Evolutionary conservation across 441 rosid species (phyloP).

Genomic region (Capsella rubella): DNA sequence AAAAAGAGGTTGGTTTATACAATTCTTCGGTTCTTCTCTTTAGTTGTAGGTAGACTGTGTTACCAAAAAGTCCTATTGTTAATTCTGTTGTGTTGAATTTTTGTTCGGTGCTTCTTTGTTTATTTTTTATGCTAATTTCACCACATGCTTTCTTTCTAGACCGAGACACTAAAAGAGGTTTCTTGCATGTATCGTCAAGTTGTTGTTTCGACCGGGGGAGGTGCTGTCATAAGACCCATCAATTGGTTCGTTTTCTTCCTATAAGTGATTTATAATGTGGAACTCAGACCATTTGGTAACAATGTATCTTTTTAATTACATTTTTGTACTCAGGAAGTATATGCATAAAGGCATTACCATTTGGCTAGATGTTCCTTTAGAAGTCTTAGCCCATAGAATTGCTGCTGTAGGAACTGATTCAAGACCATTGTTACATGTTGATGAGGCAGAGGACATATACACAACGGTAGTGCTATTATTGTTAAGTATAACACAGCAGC

Average conservation of each 20-base stretch:
- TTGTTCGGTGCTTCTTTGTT: not conserved
- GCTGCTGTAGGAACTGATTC: slow-evolving; percentile 88
- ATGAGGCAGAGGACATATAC: slow-evolving; percentile 74
- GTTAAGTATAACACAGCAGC: not conserved
- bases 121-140: slow-evolving; percentile 11
- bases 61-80: not conserved
- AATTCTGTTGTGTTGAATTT: not conserved
- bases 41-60: not conserved
- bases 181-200: slow-evolving; percentile 55
- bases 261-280: not conserved
- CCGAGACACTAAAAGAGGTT: slow-evolving; percentile 63
- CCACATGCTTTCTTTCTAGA: slow-evolving; percentile 50
- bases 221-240: slow-evolving; percentile 72
- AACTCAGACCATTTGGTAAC: slow-evolving; percentile 21
- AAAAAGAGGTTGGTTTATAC: slow-evolving; percentile 67
- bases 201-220: slow-evolving; percentile 97
- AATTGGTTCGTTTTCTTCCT: slow-evolving; percentile 61
- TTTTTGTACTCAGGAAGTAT: slow-evolving; percentile 56
- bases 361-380: slow-evolving; percentile 94
- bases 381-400: slow-evolving; percentile 86
- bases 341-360: slow-evolving; percentile 85
- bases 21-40: not conserved
- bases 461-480: slow-evolving; percentile 52
- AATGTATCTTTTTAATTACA: too few relatives aligned
- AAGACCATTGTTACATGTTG: slow-evolving; percentile 85